Percentiles rank a stretch among this genome's conserved stretches.
Conservation (phyloP, 2,329 filamentous ascomycete genomes). For the Fusarium incarnatum region DNA sequence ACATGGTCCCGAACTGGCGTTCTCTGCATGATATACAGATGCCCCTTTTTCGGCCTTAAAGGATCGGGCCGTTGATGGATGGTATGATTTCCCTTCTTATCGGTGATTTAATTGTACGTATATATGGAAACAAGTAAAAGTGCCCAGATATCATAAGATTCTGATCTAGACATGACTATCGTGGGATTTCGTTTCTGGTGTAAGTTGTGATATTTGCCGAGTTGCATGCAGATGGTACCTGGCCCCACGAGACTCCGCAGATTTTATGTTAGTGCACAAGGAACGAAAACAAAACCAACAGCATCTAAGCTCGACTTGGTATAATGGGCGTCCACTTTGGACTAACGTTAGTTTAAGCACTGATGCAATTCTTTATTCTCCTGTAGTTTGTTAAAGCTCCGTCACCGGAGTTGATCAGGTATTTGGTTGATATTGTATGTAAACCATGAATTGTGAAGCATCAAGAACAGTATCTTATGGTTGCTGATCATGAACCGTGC, state of each 20-base stretch:
- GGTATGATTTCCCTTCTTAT: constrained; percentile 19
- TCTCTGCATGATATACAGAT: constrained; percentile 21
- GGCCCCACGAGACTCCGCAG: constrained; percentile 19
- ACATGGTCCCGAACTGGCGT: constrained; percentile 7
- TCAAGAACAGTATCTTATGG: background rate
- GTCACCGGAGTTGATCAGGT: constrained; percentile 3
- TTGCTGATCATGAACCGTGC: background rate
- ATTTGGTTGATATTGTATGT: background rate
- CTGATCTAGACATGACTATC: constrained; percentile 6
- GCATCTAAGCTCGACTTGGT: constrained; percentile 20
- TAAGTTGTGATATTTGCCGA: constrained; percentile 6
- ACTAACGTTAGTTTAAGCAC: constrained; percentile 1
- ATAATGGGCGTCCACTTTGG: constrained; percentile 12
- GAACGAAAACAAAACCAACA: constrained; percentile 14
- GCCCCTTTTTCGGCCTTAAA: constrained; percentile 20
- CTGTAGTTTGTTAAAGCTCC: constrained; percentile 5
- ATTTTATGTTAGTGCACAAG: background rate
- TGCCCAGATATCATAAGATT: constrained; percentile 6
- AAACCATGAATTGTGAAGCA: background rate
- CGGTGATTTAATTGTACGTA: background rate
- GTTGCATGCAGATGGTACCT: background rate
- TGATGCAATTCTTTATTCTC: constrained; percentile 6
- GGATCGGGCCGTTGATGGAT: constrained; percentile 35
- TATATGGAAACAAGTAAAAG: background rate
- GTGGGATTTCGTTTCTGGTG: background rate